Evolutionary conservation across 176 grass and related monocot genomes (phyloP).

Genomic region (Juncus effusus): DNA sequence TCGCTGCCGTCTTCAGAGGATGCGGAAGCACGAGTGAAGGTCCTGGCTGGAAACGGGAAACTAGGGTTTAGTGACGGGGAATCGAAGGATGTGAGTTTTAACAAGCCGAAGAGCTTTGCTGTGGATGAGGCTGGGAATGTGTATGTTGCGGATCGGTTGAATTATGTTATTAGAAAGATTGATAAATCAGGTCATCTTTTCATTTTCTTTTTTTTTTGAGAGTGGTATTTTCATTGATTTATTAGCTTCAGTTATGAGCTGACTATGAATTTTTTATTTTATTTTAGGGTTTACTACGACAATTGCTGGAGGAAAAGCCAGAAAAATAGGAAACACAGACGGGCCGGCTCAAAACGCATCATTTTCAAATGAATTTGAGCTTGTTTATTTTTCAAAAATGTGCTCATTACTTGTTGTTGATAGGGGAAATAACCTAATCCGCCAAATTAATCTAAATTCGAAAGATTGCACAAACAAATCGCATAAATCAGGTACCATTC

Average conservation of each 20-base stretch:
- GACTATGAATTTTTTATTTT: neutral
- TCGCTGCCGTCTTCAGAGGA: constrained; percentile 10
- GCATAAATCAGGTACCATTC: constrained; percentile 15
- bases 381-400: constrained; percentile 52
- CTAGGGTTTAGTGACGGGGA: constrained; percentile 19
- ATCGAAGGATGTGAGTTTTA: constrained; percentile 18
- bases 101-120: constrained; percentile 18
- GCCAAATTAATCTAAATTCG: constrained; percentile 56
- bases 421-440: constrained; percentile 51
- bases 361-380: constrained; percentile 56
- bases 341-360: constrained; percentile 72
- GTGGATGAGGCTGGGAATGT: constrained; percentile 18
- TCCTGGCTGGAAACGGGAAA: constrained; percentile 23
- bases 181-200: constrained; percentile 5
- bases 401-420: constrained; percentile 61
- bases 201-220: neutral
- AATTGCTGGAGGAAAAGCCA: constrained; percentile 51
- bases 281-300: constrained; percentile 50
- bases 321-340: constrained; percentile 42
- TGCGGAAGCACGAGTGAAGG: neutral
- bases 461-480: constrained; percentile 44
- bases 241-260: neutral
- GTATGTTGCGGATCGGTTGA: constrained; percentile 19
- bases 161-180: constrained; percentile 23
- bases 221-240: neutral